Percentiles rank a stretch among this genome's conserved stretches.
Evolutionary conservation across 202 grass and related monocot species (phyloP).

Genomic region (Saccharum hybrid): DNA sequence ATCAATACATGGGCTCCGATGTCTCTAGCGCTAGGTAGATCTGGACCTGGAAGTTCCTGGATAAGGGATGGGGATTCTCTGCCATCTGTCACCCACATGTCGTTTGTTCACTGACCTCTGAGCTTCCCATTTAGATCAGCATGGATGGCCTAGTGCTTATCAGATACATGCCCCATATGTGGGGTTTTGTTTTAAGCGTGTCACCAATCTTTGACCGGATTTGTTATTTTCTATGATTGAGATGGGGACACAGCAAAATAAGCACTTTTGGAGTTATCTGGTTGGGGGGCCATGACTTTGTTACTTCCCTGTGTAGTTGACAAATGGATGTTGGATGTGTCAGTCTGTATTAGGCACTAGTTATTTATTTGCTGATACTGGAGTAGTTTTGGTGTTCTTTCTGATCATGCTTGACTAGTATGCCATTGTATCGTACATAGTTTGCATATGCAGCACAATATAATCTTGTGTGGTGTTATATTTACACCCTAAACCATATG

Average conservation of each 20-base stretch:
- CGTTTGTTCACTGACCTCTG: not conserved
- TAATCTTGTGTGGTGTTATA: not conserved
- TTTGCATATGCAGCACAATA: not conserved
- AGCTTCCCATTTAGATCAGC: conserved; percentile 4
- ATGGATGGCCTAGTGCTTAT: conserved; percentile 22
- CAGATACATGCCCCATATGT: conserved; percentile 9
- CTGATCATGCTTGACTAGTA: not conserved
- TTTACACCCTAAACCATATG: not conserved
- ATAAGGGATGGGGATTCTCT: conserved; percentile 35
- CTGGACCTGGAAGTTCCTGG: conserved; percentile 27
- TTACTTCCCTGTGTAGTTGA: conserved; percentile 16
- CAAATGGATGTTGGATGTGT: conserved; percentile 17
- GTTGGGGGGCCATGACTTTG: not conserved
- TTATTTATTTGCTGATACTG: not conserved
- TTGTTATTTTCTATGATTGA: conserved; percentile 23
- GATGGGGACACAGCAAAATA: conserved; percentile 10
- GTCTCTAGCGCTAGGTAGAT: conserved; percentile 45
- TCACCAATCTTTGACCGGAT: conserved; percentile 22
- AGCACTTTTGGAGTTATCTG: conserved; percentile 10
- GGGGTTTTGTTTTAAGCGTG: conserved; percentile 28
- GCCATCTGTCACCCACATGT: not conserved
- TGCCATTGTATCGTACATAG: not conserved
- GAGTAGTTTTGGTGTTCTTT: not conserved
- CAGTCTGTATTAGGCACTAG: not conserved
- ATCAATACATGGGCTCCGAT: conserved; percentile 3